Evolutionary conservation across 2,329 filamentous ascomycete genomes (phyloP).

Genomic region (Sporothrix schenckii): DNA sequence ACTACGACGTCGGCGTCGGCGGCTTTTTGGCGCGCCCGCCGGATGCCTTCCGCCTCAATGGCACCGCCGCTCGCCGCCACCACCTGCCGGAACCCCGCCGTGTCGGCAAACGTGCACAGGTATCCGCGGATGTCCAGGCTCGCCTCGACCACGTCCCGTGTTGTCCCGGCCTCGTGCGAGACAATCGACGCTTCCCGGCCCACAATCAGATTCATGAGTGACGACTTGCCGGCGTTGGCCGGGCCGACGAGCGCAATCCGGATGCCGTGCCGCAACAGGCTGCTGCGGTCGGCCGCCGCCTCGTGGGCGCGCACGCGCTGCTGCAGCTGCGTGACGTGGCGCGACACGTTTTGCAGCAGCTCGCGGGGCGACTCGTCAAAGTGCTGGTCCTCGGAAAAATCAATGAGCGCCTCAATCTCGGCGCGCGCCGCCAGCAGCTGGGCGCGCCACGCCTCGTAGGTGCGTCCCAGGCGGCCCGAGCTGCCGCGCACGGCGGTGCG

Average conservation of each 20-base stretch:
- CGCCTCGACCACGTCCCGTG: slow-evolving; percentile 89
- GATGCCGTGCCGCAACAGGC: slow-evolving; percentile 83
- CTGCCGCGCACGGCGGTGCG: slow-evolving; percentile 80
- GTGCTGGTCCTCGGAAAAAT: slow-evolving; percentile 96
- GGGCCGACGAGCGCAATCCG: slow-evolving; percentile 83
- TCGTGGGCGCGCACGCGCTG: slow-evolving; percentile 69
- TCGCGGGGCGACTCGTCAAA: slow-evolving; percentile 83
- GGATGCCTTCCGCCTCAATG: slow-evolving; percentile 88
- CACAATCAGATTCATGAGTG: slow-evolving; percentile 84
- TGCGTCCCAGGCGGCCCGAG: slow-evolving; percentile 67
- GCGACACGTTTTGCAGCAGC: slow-evolving; percentile 69
- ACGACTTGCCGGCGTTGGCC: slow-evolving; percentile 94
- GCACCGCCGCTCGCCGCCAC: slow-evolving; percentile 50
- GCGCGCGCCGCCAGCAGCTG: slow-evolving; percentile 78
- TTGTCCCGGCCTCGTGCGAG: slow-evolving; percentile 88
- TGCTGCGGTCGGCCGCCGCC: slow-evolving; percentile 75
- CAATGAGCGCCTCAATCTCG: slow-evolving; percentile 92
- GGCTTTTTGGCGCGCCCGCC: slow-evolving; percentile 78
- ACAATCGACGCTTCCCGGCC: slow-evolving; percentile 95
- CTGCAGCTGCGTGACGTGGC: not conserved
- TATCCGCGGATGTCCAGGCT: slow-evolving; percentile 87
- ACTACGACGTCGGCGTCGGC: slow-evolving; percentile 83
- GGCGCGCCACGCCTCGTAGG: slow-evolving; percentile 82
- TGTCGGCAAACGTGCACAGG: slow-evolving; percentile 92
- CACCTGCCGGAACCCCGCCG: slow-evolving; percentile 73